These are phyloP conservation scores for Inonotus hispidus DNA, from an alignment of 1,284 basidiomycete species.

Conservation along the genomic window DNA sequence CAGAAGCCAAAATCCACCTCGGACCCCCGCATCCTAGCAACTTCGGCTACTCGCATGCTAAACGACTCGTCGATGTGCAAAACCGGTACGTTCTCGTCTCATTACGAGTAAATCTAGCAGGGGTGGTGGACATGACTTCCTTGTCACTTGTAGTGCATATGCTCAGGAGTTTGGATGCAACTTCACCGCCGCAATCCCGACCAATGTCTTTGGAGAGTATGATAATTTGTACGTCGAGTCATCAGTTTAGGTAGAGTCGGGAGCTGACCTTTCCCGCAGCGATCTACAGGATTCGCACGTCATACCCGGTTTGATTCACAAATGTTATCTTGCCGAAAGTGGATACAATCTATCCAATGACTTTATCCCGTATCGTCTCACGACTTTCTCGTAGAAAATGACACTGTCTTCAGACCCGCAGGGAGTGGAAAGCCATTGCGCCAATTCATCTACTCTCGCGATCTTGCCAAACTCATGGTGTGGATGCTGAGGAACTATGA, in stretches of 20 bases:
- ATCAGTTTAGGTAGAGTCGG: not conserved
- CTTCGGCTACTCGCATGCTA: constrained; percentile 90
- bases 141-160: constrained; percentile 60
- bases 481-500: constrained; percentile 88
- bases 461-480: constrained; percentile 88
- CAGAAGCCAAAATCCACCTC: constrained; percentile 82
- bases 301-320: constrained; percentile 86
- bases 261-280: constrained; percentile 34
- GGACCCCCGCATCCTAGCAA: constrained; percentile 87
- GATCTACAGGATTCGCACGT: constrained; percentile 87
- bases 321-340: constrained; percentile 86
- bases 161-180: constrained; percentile 86
- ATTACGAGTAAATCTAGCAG: not conserved
- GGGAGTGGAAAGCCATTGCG: constrained; percentile 85
- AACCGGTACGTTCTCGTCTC: constrained; percentile 62
- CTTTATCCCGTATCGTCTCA: not conserved
- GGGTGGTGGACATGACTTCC: not conserved
- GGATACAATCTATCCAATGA: not conserved
- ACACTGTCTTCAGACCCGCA: constrained; percentile 74
- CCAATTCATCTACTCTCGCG: constrained; percentile 92
- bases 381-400: constrained; percentile 58
- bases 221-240: constrained; percentile 62
- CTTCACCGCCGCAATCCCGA: constrained; percentile 90
- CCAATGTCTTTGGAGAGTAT: constrained; percentile 83
- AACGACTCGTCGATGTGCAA: constrained; percentile 89